phyloP scores from a whole-genome alignment of 495 filamentous ascomycete species.

The Margaritispora aquatica region DNA sequence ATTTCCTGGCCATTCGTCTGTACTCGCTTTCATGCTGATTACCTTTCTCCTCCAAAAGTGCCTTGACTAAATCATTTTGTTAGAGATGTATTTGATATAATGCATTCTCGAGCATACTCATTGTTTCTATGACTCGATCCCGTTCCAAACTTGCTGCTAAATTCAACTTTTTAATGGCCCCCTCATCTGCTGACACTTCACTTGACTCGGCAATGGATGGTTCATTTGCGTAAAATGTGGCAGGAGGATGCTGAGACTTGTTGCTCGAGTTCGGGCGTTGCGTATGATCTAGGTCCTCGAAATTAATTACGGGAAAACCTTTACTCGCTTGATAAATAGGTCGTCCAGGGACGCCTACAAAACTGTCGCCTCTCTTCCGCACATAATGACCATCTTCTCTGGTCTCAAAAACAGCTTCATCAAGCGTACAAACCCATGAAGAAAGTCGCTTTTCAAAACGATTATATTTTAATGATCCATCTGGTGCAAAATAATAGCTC shows the following conservation, averaged over 20 bases:
- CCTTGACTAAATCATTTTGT: neutral
- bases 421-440: conserved; percentile 4
- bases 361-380: conserved; percentile 2
- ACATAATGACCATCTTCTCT: conserved; percentile 6
- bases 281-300: neutral
- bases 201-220: too few species aligned
- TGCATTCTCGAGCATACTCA: too few species aligned
- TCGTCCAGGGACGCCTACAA: conserved; percentile 28
- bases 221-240: too few species aligned
- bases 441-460: neutral
- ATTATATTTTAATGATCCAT: neutral
- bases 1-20: neutral
- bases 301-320: neutral
- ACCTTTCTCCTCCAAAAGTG: neutral
- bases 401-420: neutral
- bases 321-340: conserved; percentile 9
- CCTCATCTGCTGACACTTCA: too few species aligned
- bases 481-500: neutral
- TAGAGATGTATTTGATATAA: neutral
- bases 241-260: too few species aligned
- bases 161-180: too few species aligned
- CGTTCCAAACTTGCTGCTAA: too few species aligned
- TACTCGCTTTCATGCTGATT: neutral
- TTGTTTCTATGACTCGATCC: too few species aligned
- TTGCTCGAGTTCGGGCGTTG: neutral